These are phyloP conservation scores for Platismatia glauca DNA, from an alignment of 495 filamentous ascomycete species.

Conservation along the genomic window DNA sequence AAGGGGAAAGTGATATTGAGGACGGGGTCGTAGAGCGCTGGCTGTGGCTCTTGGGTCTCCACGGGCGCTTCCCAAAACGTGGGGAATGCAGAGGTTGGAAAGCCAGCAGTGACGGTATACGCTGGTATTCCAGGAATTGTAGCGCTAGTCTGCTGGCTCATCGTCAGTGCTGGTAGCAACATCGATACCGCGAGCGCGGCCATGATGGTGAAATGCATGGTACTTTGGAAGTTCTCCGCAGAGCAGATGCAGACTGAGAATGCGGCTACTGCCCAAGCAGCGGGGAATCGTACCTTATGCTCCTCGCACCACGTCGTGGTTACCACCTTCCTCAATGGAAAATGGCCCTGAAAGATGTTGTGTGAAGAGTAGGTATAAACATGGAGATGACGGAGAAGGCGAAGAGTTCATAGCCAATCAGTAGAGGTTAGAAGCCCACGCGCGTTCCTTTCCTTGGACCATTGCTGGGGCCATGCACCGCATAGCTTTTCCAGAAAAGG, in stretches of 20 bases:
- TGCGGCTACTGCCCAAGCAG: background rate
- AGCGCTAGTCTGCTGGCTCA: constrained; percentile 6
- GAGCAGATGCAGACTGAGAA: background rate
- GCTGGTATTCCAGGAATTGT: constrained; percentile 32
- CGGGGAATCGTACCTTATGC: constrained; percentile 8
- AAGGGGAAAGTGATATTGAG: constrained; percentile 48
- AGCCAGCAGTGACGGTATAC: constrained; percentile 43
- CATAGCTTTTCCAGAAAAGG: background rate
- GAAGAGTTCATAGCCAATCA: constrained; percentile 12
- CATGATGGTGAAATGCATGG: constrained; percentile 3
- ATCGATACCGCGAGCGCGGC: background rate
- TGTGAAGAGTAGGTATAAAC: background rate
- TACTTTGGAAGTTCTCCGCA: background rate
- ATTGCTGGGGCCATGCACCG: background rate
- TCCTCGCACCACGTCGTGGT: background rate
- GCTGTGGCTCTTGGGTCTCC: constrained; percentile 50
- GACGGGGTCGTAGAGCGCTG: constrained; percentile 47
- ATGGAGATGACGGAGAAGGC: background rate
- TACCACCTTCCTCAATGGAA: constrained; percentile 8
- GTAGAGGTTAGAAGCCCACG: constrained; percentile 5
- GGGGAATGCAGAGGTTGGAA: constrained; percentile 46
- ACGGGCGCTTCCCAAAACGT: constrained; percentile 44
- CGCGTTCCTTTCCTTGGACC: background rate
- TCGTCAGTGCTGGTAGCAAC: background rate
- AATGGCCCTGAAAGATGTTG: constrained; percentile 1